Evolutionary conservation across 2,329 filamentous ascomycete genomes (phyloP).

Genomic region (Biscogniauxia sp.): DNA sequence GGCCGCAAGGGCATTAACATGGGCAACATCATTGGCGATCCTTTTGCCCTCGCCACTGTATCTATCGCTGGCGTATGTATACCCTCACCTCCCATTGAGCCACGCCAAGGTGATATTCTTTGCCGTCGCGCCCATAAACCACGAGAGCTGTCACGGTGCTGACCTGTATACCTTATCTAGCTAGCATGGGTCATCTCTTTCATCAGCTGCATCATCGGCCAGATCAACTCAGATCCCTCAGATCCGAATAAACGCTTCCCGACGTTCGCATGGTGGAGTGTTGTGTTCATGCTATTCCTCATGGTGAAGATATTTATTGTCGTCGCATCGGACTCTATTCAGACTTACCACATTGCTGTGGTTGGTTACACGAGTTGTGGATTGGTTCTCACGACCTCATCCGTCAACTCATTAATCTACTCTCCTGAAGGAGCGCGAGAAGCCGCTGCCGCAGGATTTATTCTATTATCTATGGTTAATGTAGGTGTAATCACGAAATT

Average conservation of each 20-base stretch:
- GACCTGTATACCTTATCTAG: slow-evolving; percentile 45
- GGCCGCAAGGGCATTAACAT: slow-evolving; percentile 63
- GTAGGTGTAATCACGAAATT: slow-evolving; percentile 52
- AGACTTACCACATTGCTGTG: slow-evolving; percentile 89
- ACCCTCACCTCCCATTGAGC: slow-evolving; percentile 16
- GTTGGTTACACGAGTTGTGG: slow-evolving; percentile 83
- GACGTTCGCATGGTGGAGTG: slow-evolving; percentile 89
- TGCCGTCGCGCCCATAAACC: neutral
- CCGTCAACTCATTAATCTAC: slow-evolving; percentile 85
- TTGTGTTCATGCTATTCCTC: slow-evolving; percentile 80
- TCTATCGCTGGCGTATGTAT: slow-evolving; percentile 82
- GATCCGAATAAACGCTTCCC: slow-evolving; percentile 54
- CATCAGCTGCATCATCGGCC: slow-evolving; percentile 76
- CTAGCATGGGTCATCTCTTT: slow-evolving; percentile 95
- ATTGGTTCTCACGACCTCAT: slow-evolving; percentile 80
- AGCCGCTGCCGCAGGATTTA: slow-evolving; percentile 88
- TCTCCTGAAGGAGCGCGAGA: slow-evolving; percentile 69
- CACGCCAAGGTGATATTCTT: slow-evolving; percentile 1
- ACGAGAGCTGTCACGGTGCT: slow-evolving; percentile 6
- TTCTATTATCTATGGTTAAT: slow-evolving; percentile 87
- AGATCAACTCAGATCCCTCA: slow-evolving; percentile 45
- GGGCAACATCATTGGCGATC: slow-evolving; percentile 92
- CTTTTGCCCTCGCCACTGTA: slow-evolving; percentile 90
- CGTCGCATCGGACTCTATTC: slow-evolving; percentile 77
- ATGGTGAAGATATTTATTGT: slow-evolving; percentile 79